Base-by-base conservation (phyloP, 2,329 filamentous ascomycete species). In the Plectosphaerella plurivora region DNA sequence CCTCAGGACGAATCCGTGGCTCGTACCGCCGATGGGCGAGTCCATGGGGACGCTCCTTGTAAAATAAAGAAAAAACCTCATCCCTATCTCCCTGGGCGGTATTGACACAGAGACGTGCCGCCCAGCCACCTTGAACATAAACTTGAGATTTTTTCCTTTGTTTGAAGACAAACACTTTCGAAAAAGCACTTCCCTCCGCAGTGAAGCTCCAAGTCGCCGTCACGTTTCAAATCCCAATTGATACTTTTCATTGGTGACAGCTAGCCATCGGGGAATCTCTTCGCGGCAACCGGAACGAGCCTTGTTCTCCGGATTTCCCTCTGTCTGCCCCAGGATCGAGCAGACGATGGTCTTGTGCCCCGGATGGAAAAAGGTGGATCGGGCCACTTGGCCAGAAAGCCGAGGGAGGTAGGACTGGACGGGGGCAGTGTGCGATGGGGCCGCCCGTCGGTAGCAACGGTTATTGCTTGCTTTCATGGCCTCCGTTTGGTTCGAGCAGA, bases 61-160 rank as follows among this genome's bases (percentile, higher is more conserved):
- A 44, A 44, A 44, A 44, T 44, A 44, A 44, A 44, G 41, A 44
- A 44, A 44, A 20, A 44, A 44, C 41, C 41, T 44, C 41, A 44
- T 44, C 41, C 41, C 41, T 44, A 44, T 18, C 41, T 44, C 16
- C 18, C 41, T 44, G 41, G 41, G 18, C 41, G 41, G 41, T 18
- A 44, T 3, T n/a, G 41, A 4, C 41, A 11, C 16, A n/a, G n/a
- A n/a, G 41, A 18, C n/a, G 3, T 16, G 16, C 41, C n/a, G 37
- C 41, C 41, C 41, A 44, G 41, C 41, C 16, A 18, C 41, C 41
- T 44, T 22, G 41, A 44, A 44, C 41, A 44, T 44, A 44, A 22
- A 18, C 41, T 44, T 16, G 18, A 20, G 41, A 44, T 33, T 44
- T 44, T 44, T 44, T 18, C 41, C 41, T 44, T 44, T 44, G 41